Evolutionary conservation across 2,329 filamentous ascomycete genomes (phyloP).

Genomic region (Magnaporthales sp.): DNA sequence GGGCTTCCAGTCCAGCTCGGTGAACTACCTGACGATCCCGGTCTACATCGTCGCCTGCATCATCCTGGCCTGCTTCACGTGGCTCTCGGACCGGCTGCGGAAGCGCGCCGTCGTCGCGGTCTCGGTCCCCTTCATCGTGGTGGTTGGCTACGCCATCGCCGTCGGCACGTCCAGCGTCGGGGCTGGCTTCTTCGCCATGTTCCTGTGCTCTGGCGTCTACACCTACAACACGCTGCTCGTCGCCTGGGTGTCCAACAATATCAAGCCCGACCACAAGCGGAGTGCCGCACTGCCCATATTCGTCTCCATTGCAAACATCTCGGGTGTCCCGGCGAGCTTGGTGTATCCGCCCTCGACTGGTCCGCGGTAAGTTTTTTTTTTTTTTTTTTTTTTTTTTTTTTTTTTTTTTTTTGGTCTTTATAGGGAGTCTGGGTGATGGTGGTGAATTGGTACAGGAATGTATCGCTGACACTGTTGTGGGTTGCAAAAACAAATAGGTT

Average conservation of each 20-base stretch:
- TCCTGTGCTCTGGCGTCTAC: conserved; percentile 13
- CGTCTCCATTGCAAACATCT: conserved; percentile 5
- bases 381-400: no score
- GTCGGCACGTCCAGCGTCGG: conserved; percentile 8
- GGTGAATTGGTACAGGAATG: no score
- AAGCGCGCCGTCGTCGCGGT: conserved; percentile 10
- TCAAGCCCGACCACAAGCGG: conserved; percentile 13
- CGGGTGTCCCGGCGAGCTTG: conserved; percentile 2
- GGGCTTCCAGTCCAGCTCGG: conserved; percentile 7
- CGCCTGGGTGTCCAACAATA: conserved; percentile 10
- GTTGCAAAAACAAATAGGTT: neutral
- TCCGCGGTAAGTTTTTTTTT: conserved; percentile 2
- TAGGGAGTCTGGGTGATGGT: no score
- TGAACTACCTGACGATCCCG: conserved; percentile 9
- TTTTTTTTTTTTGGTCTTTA: no score
- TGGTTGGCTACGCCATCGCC: conserved; percentile 8
- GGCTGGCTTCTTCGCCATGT: conserved; percentile 11
- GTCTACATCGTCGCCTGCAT: conserved; percentile 8
- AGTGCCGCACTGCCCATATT: conserved; percentile 10
- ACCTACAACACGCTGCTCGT: conserved; percentile 12
- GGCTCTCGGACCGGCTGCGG: conserved; percentile 8
- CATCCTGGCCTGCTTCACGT: conserved; percentile 8
- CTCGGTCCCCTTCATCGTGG: conserved; percentile 7
- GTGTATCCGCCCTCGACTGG: conserved; percentile 2
- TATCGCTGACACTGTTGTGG: no score